Evolutionary conservation across 148 eudicot species (phyloP).

Genomic region (Rhododendron mucronatum): DNA sequence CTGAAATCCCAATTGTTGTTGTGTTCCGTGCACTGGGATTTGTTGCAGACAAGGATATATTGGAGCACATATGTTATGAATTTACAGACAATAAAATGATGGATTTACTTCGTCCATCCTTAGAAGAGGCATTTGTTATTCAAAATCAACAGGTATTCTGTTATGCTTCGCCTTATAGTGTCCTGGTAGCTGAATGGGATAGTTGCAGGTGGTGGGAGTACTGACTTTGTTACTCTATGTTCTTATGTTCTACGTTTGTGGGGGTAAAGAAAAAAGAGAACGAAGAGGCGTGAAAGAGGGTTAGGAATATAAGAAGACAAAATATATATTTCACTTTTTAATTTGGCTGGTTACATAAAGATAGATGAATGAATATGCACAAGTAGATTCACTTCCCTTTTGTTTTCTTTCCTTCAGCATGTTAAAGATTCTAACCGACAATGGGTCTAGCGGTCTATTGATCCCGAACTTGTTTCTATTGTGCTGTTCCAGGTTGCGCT

Average conservation of each 20-base stretch:
- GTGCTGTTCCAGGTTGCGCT: conserved; percentile 63
- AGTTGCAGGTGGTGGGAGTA: background rate
- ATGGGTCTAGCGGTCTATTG: background rate
- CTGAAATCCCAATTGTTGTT: conserved; percentile 75
- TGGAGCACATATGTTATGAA: conserved; percentile 65
- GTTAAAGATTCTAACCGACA: background rate
- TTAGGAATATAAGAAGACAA: background rate
- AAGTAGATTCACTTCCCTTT: background rate
- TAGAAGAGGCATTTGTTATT: conserved; percentile 64
- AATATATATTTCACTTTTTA: background rate
- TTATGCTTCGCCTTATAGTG: background rate
- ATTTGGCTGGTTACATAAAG: background rate
- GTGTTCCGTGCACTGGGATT: conserved; percentile 62
- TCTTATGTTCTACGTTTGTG: background rate
- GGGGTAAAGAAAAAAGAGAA: background rate
- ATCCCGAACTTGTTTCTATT: background rate
- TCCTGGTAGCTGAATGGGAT: background rate
- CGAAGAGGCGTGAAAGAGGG: background rate
- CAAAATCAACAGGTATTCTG: conserved; percentile 54
- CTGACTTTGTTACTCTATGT: background rate
- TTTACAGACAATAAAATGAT: conserved; percentile 58
- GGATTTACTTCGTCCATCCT: conserved; percentile 57
- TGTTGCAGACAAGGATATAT: conserved; percentile 64
- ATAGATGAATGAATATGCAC: background rate
- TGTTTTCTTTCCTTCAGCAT: background rate